Percentiles rank a stretch among this genome's conserved stretches.
Conservation (phyloP, 169 alveolate species). For the Plasmodium gonderi region DNA sequence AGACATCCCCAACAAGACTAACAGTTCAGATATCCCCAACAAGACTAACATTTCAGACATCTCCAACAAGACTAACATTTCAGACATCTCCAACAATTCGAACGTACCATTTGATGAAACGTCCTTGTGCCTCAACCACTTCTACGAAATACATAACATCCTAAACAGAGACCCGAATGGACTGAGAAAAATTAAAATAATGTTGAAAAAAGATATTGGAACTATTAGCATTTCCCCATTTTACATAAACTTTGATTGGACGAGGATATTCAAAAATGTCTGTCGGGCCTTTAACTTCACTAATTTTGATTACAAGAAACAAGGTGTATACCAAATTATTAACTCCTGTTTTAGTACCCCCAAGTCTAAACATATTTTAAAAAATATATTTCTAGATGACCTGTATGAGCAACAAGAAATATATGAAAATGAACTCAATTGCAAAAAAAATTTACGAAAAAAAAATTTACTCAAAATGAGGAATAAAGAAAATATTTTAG, state of each 20-base stretch:
- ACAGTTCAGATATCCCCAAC: not conserved
- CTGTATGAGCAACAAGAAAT: constrained; percentile 48
- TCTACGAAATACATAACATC: constrained; percentile 44
- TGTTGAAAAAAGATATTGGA: constrained; percentile 56
- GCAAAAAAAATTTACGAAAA: constrained; percentile 24
- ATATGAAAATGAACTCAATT: constrained; percentile 24
- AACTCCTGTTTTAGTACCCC: constrained; percentile 10
- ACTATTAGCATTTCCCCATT: constrained; percentile 70
- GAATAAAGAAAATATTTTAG: constrained; percentile 15
- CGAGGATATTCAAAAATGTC: constrained; percentile 27
- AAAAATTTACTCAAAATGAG: not conserved
- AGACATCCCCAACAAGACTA: not conserved
- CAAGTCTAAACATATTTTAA: not conserved
- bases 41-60: not conserved
- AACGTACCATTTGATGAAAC: not conserved
- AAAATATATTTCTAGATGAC: constrained; percentile 28
- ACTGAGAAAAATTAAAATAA: constrained; percentile 63
- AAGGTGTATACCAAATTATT: constrained; percentile 26
- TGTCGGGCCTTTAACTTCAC: constrained; percentile 40
- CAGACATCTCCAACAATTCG: not conserved
- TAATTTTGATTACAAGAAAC: constrained; percentile 31
- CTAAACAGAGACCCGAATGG: constrained; percentile 65
- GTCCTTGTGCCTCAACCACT: constrained; percentile 38
- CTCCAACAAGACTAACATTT: not conserved
- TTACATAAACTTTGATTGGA: constrained; percentile 50